Percentiles rank a stretch among this genome's conserved stretches.
Evolutionary conservation across 768 basidiomycete species (phyloP).

Genomic region (Imleria badia): DNA sequence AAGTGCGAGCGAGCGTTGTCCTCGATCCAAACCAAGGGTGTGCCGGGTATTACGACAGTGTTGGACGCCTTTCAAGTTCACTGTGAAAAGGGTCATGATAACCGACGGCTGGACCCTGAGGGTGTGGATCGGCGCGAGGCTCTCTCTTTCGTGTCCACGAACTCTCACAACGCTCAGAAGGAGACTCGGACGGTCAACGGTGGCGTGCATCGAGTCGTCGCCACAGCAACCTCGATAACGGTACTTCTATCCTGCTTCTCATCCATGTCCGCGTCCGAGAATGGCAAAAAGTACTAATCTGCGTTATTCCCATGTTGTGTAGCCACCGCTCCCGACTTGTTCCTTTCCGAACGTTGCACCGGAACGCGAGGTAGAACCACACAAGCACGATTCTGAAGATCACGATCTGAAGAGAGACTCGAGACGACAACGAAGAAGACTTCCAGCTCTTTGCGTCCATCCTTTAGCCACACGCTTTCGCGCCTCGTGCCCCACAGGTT

Average conservation of each 20-base stretch:
- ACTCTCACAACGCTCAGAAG: slow-evolving; percentile 14
- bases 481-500: slow-evolving; percentile 11
- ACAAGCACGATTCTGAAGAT: slow-evolving; percentile 14
- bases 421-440: slow-evolving; percentile 17
- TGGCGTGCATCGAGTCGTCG: slow-evolving; percentile 28
- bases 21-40: slow-evolving; percentile 1
- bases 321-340: slow-evolving; percentile 24
- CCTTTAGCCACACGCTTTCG: slow-evolving; percentile 12
- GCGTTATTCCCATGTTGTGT: slow-evolving; percentile 5
- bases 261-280: slow-evolving; percentile 10
- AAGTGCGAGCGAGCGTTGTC: slow-evolving; percentile 16
- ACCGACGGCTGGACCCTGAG: slow-evolving; percentile 9
- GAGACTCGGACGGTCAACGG: slow-evolving; percentile 15
- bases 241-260: slow-evolving; percentile 26
- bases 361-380: slow-evolving; percentile 5
- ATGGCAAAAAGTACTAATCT: slow-evolving; percentile 21
- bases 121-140: neutral
- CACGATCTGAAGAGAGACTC: slow-evolving; percentile 13
- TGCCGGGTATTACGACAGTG: slow-evolving; percentile 32
- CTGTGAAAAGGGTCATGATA: slow-evolving; percentile 21
- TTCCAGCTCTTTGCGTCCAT: slow-evolving; percentile 22
- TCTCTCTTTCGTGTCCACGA: neutral
- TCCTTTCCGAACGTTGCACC: slow-evolving; percentile 16
- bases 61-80: slow-evolving; percentile 22
- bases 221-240: slow-evolving; percentile 29